phyloP scores from a whole-genome alignment of 371 early-diverging fungal genomes.

The Vavraia culicis region DNA sequence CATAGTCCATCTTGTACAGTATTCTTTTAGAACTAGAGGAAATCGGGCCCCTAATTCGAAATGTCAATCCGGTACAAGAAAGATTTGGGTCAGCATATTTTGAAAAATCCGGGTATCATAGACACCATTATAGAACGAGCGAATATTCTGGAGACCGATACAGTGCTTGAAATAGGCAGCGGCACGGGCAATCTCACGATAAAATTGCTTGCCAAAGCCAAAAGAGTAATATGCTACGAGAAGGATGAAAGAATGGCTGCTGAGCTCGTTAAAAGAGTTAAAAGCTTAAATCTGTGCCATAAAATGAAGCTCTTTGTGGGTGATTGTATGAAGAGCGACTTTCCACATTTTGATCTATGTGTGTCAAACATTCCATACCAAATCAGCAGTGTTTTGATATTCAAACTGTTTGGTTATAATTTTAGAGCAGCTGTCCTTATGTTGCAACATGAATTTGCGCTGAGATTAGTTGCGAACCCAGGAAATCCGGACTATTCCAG shows the following conservation, averaged over 20 bases:
- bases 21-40: too few relatives aligned
- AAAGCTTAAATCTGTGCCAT: slow-evolving; percentile 43
- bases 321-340: slow-evolving; percentile 77
- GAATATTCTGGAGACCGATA: slow-evolving; percentile 64
- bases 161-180: slow-evolving; percentile 89
- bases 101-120: slow-evolving; percentile 88
- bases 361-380: slow-evolving; percentile 98
- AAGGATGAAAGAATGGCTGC: slow-evolving; percentile 85
- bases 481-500: slow-evolving; percentile 78
- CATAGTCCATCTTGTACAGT: too few relatives aligned
- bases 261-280: slow-evolving; percentile 78
- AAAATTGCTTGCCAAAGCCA: slow-evolving; percentile 69
- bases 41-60: not conserved
- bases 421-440: slow-evolving; percentile 68
- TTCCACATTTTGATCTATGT: slow-evolving; percentile 93
- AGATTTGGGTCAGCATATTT: slow-evolving; percentile 88
- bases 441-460: slow-evolving; percentile 97
- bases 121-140: slow-evolving; percentile 91
- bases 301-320: slow-evolving; percentile 81
- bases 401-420: slow-evolving; percentile 77
- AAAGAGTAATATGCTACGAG: slow-evolving; percentile 59
- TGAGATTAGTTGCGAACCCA: slow-evolving; percentile 78
- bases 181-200: slow-evolving; percentile 98
- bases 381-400: slow-evolving; percentile 67
- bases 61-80: slow-evolving; percentile 57